Base-by-base conservation (phyloP, 2,329 filamentous ascomycete species). In the Xylariaceae sp. region DNA sequence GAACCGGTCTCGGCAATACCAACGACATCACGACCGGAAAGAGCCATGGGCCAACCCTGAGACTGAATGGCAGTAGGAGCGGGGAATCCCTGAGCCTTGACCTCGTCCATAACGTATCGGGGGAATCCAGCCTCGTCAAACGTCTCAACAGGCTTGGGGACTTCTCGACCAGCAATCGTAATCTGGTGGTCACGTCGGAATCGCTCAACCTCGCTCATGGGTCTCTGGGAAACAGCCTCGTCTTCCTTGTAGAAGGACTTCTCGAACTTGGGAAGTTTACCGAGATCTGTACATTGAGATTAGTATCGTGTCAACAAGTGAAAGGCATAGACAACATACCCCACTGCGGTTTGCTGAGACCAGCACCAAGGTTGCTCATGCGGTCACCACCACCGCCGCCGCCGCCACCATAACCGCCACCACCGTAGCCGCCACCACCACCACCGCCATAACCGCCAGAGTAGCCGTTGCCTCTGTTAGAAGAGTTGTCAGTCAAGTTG, bases 201-300 rank as follows among this genome's bases (percentile, higher is more conserved):
- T 58, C 87, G 89, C 34, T 92, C 88, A 59, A 99, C 89, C 64
- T 97, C 93, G 58, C 84, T 84, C 48, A 84, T 74, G 10, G 90
- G 86, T 71, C 94, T 90, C 69, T 76, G 80, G 63, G 86, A 77
- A 62, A 99, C 93, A 61, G 85, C 85, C 37, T 88, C 82, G 73
- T 94, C 87, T 78, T 97, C 94, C 81, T 97, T 96, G 85, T 99
- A 99, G 80, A 99, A 99, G 7, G 90, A 92, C 79, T 99, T 99
- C 75, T 99, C 94, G 78, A 99, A 99, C 77, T 97, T 97, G 69
- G 94, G 93, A 51, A 99, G 73, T 5, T 87, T 75, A 71, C 75
- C 80, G 56, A 94, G 70, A 73, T 99, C 94, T 94, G 66, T 17
- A 53, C 44, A 5, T 23, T 60, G 73, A 69, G 67, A 72, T 69